Evolutionary conservation across 305 asterid species (phyloP).

Genomic region (Fraxinus floribunda): DNA sequence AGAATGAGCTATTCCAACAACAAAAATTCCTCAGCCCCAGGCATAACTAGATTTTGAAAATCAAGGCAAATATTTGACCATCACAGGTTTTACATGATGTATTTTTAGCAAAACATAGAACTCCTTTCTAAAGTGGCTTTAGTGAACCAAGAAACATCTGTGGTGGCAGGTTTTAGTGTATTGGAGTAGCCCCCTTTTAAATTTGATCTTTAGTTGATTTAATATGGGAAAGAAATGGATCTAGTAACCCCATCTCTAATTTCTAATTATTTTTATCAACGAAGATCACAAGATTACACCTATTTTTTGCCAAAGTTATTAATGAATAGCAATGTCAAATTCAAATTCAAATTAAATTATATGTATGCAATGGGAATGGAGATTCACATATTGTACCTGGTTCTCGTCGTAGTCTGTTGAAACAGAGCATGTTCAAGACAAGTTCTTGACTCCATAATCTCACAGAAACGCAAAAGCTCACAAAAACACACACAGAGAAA

Average conservation of each 20-base stretch:
- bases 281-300: slow-evolving; percentile 80
- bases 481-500: slow-evolving; percentile 2
- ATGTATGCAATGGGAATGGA: background rate
- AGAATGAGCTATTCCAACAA: no score
- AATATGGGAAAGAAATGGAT: slow-evolving; percentile 65
- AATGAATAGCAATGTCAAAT: slow-evolving; percentile 11
- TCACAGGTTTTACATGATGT: no score
- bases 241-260: slow-evolving; percentile 72
- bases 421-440: slow-evolving; percentile 69
- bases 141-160: slow-evolving; percentile 59
- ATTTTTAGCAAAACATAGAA: no score
- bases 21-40: no score
- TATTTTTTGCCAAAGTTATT: slow-evolving; percentile 16
- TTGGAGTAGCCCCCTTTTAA: slow-evolving; percentile 77
- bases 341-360: background rate
- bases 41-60: no score
- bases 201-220: slow-evolving; percentile 77
- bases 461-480: background rate
- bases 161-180: slow-evolving; percentile 48
- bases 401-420: slow-evolving; percentile 78
- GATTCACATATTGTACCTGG: slow-evolving; percentile 46
- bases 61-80: no score
- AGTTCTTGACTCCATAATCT: slow-evolving; percentile 56
- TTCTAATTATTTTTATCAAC: slow-evolving; percentile 68
- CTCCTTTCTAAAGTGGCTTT: slow-evolving; percentile 70